These are phyloP conservation scores for Sporothrix euskadiensis DNA, from an alignment of 2,329 filamentous ascomycete genomes.

Conservation along the genomic window DNA sequence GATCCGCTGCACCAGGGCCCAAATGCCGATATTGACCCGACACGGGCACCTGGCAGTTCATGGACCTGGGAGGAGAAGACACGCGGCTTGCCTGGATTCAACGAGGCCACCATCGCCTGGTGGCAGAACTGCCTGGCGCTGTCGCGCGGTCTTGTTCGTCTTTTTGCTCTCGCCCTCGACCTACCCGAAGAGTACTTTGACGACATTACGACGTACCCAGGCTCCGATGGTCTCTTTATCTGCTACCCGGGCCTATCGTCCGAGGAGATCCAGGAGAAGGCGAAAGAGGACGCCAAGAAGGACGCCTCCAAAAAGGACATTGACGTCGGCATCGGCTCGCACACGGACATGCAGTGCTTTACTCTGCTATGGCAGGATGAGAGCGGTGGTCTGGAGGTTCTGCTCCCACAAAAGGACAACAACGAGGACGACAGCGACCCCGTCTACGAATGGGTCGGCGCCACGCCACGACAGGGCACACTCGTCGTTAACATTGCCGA, in stretches of 20 bases:
- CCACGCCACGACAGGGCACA: conserved; percentile 28
- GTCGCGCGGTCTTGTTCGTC: conserved; percentile 33
- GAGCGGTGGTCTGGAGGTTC: conserved; percentile 31
- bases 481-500: conserved; percentile 35
- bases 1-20: conserved; percentile 29
- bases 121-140: conserved; percentile 35
- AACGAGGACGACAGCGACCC: neutral
- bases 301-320: conserved; percentile 14
- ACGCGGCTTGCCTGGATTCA: conserved; percentile 33
- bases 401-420: conserved; percentile 22
- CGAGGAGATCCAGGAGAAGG: conserved; percentile 30
- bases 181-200: conserved; percentile 42
- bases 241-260: conserved; percentile 32
- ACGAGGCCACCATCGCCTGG: conserved; percentile 33
- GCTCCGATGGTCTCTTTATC: conserved; percentile 35
- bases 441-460: conserved; percentile 29
- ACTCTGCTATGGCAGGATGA: conserved; percentile 32
- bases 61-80: conserved; percentile 36
- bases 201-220: conserved; percentile 43
- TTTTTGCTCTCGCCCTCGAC: conserved; percentile 34
- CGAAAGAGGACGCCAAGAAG: neutral
- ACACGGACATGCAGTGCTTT: conserved; percentile 48
- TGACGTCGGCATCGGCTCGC: conserved; percentile 49
- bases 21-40: neutral
- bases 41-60: conserved; percentile 30